These are phyloP conservation scores for Meredithiella fracta DNA, from an alignment of 2,329 filamentous ascomycete species.

Conservation along the genomic window DNA sequence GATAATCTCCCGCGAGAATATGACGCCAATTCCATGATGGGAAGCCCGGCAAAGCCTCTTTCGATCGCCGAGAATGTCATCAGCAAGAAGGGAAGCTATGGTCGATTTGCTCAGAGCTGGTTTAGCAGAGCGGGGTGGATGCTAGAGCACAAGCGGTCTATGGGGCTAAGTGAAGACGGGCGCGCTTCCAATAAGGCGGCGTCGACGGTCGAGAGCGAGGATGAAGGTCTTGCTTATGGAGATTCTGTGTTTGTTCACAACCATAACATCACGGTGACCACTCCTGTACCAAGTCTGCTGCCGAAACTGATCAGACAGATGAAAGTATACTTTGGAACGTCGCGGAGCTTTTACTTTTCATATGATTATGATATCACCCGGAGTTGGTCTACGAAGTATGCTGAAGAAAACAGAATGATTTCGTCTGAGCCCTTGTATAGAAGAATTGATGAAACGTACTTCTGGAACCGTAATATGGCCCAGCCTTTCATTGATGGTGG, in stretches of 20 bases:
- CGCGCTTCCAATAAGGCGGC: slow-evolving; percentile 24
- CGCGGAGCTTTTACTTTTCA: slow-evolving; percentile 81
- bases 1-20: slow-evolving; percentile 23
- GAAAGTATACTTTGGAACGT: slow-evolving; percentile 67
- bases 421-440: slow-evolving; percentile 44
- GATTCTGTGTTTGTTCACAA: slow-evolving; percentile 1
- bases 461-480: slow-evolving; percentile 75
- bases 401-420: slow-evolving; percentile 22
- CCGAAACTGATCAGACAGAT: slow-evolving; percentile 75
- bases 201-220: slow-evolving; percentile 15
- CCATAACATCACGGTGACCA: background rate
- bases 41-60: slow-evolving; percentile 26
- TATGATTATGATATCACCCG: slow-evolving; percentile 88
- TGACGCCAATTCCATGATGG: slow-evolving; percentile 18
- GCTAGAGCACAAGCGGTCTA: slow-evolving; percentile 48
- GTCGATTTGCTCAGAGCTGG: slow-evolving; percentile 79
- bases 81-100: slow-evolving; percentile 64
- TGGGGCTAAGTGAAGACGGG: slow-evolving; percentile 43
- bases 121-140: slow-evolving; percentile 76
- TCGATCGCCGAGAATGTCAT: slow-evolving; percentile 84
- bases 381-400: slow-evolving; percentile 30
- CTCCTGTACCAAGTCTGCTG: slow-evolving; percentile 37
- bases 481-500: slow-evolving; percentile 58
- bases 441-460: slow-evolving; percentile 61
- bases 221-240: slow-evolving; percentile 12